phyloP scores from a whole-genome alignment of 2,329 filamentous ascomycete genomes.

The Beauveria bassiana region DNA sequence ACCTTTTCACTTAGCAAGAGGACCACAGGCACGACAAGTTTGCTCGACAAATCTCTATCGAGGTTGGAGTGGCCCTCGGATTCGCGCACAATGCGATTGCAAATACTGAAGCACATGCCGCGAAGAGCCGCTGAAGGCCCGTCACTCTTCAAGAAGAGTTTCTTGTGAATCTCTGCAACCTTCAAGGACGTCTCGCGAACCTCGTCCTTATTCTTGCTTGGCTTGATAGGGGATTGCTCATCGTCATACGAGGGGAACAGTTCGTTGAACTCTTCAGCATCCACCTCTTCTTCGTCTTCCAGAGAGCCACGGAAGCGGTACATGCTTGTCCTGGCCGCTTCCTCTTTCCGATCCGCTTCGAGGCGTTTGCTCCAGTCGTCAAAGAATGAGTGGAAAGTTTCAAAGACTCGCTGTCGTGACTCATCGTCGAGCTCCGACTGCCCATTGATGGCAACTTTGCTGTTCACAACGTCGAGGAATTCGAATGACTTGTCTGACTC shows the following conservation, averaged over 20 bases:
- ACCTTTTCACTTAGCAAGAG: slow-evolving; percentile 57
- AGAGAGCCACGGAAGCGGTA: slow-evolving; percentile 76
- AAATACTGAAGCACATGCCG: slow-evolving; percentile 36
- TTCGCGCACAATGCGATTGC: slow-evolving; percentile 28
- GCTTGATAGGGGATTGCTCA: slow-evolving; percentile 26
- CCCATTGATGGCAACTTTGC: slow-evolving; percentile 40
- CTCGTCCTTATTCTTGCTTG: slow-evolving; percentile 27
- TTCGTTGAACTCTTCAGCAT: slow-evolving; percentile 66
- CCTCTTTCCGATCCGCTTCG: slow-evolving; percentile 65
- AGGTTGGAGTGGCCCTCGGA: slow-evolving; percentile 21
- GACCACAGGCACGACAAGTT: slow-evolving; percentile 58
- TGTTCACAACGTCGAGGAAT: slow-evolving; percentile 40
- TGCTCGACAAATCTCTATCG: slow-evolving; percentile 35
- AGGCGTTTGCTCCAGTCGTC: slow-evolving; percentile 73
- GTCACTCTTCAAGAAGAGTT: slow-evolving; percentile 39
- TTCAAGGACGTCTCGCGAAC: slow-evolving; percentile 51
- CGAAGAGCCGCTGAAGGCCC: slow-evolving; percentile 35
- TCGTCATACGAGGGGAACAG: slow-evolving; percentile 75
- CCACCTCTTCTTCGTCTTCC: slow-evolving; percentile 67
- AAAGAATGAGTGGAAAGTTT: slow-evolving; percentile 66
- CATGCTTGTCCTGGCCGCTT: slow-evolving; percentile 64
- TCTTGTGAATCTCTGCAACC: slow-evolving; percentile 53
- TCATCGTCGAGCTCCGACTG: slow-evolving; percentile 30
- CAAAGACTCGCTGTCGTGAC: slow-evolving; percentile 50
- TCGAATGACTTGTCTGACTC: slow-evolving; percentile 32